Base-by-base conservation (phyloP, 345 rosid species). In the Jatropha curcas region DNA sequence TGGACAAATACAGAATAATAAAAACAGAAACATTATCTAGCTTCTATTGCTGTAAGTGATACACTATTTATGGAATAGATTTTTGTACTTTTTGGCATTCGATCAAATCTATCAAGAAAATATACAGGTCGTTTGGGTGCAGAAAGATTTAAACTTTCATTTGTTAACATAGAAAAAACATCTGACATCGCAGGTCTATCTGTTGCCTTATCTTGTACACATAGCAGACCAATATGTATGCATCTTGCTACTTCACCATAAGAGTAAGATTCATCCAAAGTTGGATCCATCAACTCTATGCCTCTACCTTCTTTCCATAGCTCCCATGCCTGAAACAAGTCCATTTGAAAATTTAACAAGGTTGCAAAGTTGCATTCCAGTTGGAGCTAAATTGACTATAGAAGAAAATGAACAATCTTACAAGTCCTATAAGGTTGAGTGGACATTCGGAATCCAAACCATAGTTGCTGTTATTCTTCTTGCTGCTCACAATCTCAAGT, bases 171-270 rank as follows among this genome's bases (percentile, higher is more conserved):
- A 12, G 72, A 50, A 24, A 65, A 41, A 68, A 80, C 60, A 37
- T 76, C 71, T 8, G 53, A 22, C 77, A 80, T 76, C 22, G 62
- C 14, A 3, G 83, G 80, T 34, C 83, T 72, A 39, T 76, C 65
- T 19, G 17, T 51, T 25, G 77, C 66, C 7, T 51, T 48, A 5
- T 71, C 74, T 80, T 80, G 75, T 4, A 57, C 71, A 4, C 78
- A 74, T 22, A 79, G 58, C 7, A 77, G 77, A 35, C 70, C 74
- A 27, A 71, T 67, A 19, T 67, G 76, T 67, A 67, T 60, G 56
- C 79, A 67, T 22, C 73, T 75, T 37, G 67, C 0, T 0, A 73
- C 63, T 61, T 68, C 59, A 0, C 1, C n/a, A 2, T 37, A 41
- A 34, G 34, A 17, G 66, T 48, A 62, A 8, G 33, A 59, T 58